Base-by-base conservation (phyloP, 2,329 filamentous ascomycete genomes). In the Hypoxylon sp. region DNA sequence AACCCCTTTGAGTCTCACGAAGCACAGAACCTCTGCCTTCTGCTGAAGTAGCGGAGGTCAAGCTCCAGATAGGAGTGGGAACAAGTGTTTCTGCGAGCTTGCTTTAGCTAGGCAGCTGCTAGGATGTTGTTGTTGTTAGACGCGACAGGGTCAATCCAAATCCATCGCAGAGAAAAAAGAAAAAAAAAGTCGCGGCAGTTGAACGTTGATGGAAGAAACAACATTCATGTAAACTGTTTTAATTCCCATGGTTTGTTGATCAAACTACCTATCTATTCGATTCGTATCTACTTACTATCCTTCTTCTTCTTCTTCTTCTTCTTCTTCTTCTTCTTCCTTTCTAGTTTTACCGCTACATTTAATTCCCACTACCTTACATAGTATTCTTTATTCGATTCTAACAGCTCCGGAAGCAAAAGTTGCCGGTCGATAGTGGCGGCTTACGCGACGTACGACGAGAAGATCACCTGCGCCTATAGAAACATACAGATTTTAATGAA, bases 151-250 rank as follows among this genome's bases (percentile, higher is more conserved):
- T 58, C 47, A n/a, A n/a, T n/a, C n/a, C n/a, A n/a, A n/a, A n/a
- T n/a, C n/a, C n/a, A n/a, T n/a, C n/a, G n/a, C n/a, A n/a, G n/a
- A n/a, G n/a, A n/a, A n/a, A n/a, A n/a, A n/a, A n/a, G n/a, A n/a
- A n/a, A n/a, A n/a, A n/a, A n/a, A n/a, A n/a, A n/a, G n/a, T n/a
- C n/a, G n/a, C n/a, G n/a, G n/a, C n/a, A n/a, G n/a, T n/a, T n/a
- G n/a, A n/a, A n/a, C n/a, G n/a, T n/a, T n/a, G n/a, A n/a, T n/a
- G n/a, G n/a, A n/a, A n/a, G n/a, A n/a, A n/a, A n/a, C n/a, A n/a
- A n/a, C 19, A 34, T 51, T 48, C 42, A 51, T 31, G 46, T 51
- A 43, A 47, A 43, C 17, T 57, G 44, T 53, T 55, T 54, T 58
- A 35, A 51, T 59, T 21, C 30, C 25, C 37, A 5, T 51, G 53